phyloP scores from a whole-genome alignment of 2,329 filamentous ascomycete genomes.

The Monilinia laxa region DNA sequence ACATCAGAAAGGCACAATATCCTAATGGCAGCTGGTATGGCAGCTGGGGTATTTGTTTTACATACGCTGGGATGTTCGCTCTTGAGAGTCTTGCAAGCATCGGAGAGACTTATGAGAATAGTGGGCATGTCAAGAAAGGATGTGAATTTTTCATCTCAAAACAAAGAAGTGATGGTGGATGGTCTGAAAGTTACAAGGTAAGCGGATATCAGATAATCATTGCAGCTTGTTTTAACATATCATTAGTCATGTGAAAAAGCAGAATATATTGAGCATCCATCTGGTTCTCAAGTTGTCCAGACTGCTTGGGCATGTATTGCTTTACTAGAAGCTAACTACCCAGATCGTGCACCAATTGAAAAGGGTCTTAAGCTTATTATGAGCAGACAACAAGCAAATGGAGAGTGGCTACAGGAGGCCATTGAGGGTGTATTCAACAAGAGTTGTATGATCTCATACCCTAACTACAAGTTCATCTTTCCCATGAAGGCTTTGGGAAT shows the following conservation, averaged over 20 bases:
- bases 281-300: constrained; percentile 85
- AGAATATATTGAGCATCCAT: constrained; percentile 70
- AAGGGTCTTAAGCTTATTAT: constrained; percentile 80
- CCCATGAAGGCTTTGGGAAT: constrained; percentile 91
- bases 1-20: constrained; percentile 77
- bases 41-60: constrained; percentile 97
- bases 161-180: constrained; percentile 87
- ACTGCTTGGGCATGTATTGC: constrained; percentile 88
- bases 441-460: constrained; percentile 98
- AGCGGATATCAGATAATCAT: constrained; percentile 1
- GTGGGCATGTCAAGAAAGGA: constrained; percentile 66
- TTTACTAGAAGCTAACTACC: constrained; percentile 79
- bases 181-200: constrained; percentile 90
- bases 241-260: constrained; percentile 70
- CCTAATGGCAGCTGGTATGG: constrained; percentile 95
- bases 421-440: constrained; percentile 99
- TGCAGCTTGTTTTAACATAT: constrained; percentile 27
- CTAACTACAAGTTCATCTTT: constrained; percentile 98
- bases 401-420: constrained; percentile 91
- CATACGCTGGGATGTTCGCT: constrained; percentile 95
- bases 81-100: constrained; percentile 79
- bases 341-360: constrained; percentile 68
- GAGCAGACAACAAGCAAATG: constrained; percentile 79
- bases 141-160: constrained; percentile 84
- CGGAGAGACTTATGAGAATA: constrained; percentile 78